Evolutionary conservation across 2,329 filamentous ascomycete species (phyloP).

Genomic region (Trichoderma atroviride): DNA sequence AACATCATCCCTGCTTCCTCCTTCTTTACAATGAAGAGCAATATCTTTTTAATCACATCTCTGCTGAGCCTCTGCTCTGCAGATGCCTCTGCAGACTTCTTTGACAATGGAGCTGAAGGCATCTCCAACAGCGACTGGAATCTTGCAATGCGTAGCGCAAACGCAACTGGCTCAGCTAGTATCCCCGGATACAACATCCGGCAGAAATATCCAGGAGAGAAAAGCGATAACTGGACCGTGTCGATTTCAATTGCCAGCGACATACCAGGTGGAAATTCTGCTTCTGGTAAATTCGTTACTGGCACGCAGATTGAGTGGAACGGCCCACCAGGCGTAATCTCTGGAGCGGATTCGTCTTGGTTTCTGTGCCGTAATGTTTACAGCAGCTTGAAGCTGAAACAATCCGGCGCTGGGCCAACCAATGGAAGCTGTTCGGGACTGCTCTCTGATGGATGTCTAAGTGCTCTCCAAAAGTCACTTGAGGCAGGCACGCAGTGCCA

Average conservation of each 20-base stretch:
- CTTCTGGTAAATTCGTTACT: neutral
- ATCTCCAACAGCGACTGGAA: neutral
- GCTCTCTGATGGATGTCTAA: neutral
- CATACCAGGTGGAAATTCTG: neutral
- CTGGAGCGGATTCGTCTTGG: neutral
- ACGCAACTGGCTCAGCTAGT: neutral
- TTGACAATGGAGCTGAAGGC: neutral
- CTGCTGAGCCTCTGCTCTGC: neutral
- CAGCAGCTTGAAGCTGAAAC: neutral
- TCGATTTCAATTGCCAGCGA: conserved; percentile 3
- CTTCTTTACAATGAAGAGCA: neutral
- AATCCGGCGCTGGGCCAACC: neutral
- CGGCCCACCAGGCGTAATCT: neutral
- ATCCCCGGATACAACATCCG: neutral
- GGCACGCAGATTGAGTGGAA: neutral
- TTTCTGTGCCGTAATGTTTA: conserved; percentile 3
- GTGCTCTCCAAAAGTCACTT: neutral
- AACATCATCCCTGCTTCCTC: neutral
- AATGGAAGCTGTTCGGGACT: neutral
- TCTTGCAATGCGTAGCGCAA: neutral
- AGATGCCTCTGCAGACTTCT: neutral
- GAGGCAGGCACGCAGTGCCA: neutral
- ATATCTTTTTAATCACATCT: neutral
- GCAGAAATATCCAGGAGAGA: neutral
- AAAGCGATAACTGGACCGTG: conserved; percentile 1